phyloP scores from a whole-genome alignment of 2,329 filamentous ascomycete genomes.

The Neofusicoccum parvum region DNA sequence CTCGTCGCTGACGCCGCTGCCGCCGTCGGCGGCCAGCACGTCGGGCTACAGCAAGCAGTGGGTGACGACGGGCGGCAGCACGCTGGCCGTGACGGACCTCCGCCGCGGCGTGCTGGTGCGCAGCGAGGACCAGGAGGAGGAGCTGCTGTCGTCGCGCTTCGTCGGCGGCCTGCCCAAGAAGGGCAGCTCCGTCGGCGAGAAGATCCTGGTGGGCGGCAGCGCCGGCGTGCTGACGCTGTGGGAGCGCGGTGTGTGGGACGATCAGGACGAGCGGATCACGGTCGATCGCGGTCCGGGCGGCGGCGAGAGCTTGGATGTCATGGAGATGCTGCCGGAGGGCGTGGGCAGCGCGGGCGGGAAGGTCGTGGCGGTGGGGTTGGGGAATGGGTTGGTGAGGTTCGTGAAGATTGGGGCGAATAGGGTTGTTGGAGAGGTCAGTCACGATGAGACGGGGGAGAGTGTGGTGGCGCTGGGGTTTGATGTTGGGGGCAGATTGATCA shows the following conservation, averaged over 20 bases:
- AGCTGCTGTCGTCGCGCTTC: slow-evolving; percentile 79
- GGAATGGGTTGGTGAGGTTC: slow-evolving; percentile 77
- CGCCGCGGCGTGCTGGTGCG: slow-evolving; percentile 82
- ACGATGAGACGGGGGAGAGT: slow-evolving; percentile 75
- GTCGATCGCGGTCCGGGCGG: slow-evolving; percentile 62
- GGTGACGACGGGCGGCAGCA: slow-evolving; percentile 90
- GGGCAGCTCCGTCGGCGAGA: slow-evolving; percentile 69
- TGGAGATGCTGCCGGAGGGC: slow-evolving; percentile 70
- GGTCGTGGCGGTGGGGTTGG: slow-evolving; percentile 77
- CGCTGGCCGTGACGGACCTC: slow-evolving; percentile 85
- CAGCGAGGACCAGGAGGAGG: slow-evolving; percentile 93
- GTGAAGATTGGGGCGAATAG: slow-evolving; percentile 75
- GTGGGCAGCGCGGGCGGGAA: slow-evolving; percentile 65
- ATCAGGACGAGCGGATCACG: slow-evolving; percentile 86
- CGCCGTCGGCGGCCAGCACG: slow-evolving; percentile 76
- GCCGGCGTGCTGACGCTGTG: slow-evolving; percentile 86
- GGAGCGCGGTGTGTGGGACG: slow-evolving; percentile 94
- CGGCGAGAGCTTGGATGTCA: slow-evolving; percentile 79
- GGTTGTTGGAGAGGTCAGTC: slow-evolving; percentile 67
- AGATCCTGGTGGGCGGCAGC: slow-evolving; percentile 75
- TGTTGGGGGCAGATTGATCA: slow-evolving; percentile 82
- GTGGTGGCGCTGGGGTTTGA: slow-evolving; percentile 84
- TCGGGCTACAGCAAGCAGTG: slow-evolving; percentile 93
- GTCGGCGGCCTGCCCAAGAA: slow-evolving; percentile 72
- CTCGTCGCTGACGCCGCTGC: slow-evolving; percentile 81